Base-by-base conservation (phyloP, 1,139 yeast species). In the Candida mesenterica region DNA sequence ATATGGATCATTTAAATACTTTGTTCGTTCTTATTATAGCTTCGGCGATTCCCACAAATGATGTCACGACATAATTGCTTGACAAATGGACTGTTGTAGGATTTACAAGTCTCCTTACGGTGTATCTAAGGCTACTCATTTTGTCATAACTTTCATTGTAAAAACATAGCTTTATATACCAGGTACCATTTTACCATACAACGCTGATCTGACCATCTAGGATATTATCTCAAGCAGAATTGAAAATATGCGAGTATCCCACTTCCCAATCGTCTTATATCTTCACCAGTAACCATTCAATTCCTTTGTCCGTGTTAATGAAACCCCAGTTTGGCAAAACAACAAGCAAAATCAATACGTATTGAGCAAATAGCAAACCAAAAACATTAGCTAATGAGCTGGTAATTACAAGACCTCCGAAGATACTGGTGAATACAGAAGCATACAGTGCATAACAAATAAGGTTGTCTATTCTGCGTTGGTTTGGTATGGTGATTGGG, bases 401-500 rank as follows among this genome's bases (percentile, higher is more conserved):
- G 18, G 66, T 45, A 3, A 64, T 34, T 9, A 30, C 23, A 37
- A 73, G 65, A 1, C 86, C 86, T 24, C 62, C 54, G 1, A 73
- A 23, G 26, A 75, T 60, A 28, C 77, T 59, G 27, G 67, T 33
- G n/a, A 61, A 45, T 5, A 57, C 48, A 32, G 58, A 42, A n/a
- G 47, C 33, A 46, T 49, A 52, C 30, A 55, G 44, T 22, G 47
- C 33, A 32, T 39, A 41, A 29, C 43, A 34, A 43, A 64, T 30
- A 48, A 53, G 30, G 31, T 24, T 24, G 45, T 68, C 68, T 8
- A 47, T 57, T 24, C 41, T 39, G 23, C 43, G 61, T 55, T 82
- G 89, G 41, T 86, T 83, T 47, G 72, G 62, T 49, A 72, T 79
- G 57, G 81, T 87, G 44, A 82, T 77, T 35, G 80, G 73, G 29